Base-by-base conservation (phyloP, 2,329 filamentous ascomycete genomes). In the Sporothrix globosa region DNA sequence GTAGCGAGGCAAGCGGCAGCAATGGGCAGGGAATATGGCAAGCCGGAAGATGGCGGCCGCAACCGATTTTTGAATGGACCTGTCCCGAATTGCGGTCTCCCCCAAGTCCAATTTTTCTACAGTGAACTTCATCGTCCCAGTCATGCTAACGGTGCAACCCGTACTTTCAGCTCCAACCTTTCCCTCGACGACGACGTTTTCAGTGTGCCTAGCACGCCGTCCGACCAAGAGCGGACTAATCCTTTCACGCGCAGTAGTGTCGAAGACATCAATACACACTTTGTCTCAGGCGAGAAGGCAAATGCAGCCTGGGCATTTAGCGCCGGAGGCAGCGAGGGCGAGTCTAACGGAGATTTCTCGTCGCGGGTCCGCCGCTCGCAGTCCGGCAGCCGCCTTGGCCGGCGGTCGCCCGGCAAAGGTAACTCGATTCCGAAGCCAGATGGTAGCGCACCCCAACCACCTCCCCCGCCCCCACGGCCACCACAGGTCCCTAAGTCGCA, bases 211-310 rank as follows among this genome's bases (percentile, higher is more conserved):
- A 80, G 54, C 77, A 63, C 68, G 14, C 58, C 70, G 4, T 50
- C 21, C 30, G 67, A 70, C 17, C 67, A 56, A 50, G 44, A 68
- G 7, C 48, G 69, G 50, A 67, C 46, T 9, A 70, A 46, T 11
- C 65, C 77, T 2, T 87, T 88, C 72, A 76, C 80, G 52, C 83
- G 82, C 72, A 83, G 78, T 70, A 89, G 85, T 74, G 80, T 84
- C 24, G 87, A 90, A 70, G 87, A 85, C 67, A 90, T 90, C 74
- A 87, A 88, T 77, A 90, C 87, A 21, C 85, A 80, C 52, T 90
- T 90, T 77, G 83, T 83, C 24, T 80, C 84, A 4, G 83, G 84
- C 17, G 83, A 87, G 24, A 77, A 80, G 56, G 74, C 79, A 5
- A 78, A 79, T 46, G 77, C 79, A 34, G 77, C 76, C 24, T 86